Conservation (phyloP, 257 asterid species). For the Leonotis leonurus region DNA sequence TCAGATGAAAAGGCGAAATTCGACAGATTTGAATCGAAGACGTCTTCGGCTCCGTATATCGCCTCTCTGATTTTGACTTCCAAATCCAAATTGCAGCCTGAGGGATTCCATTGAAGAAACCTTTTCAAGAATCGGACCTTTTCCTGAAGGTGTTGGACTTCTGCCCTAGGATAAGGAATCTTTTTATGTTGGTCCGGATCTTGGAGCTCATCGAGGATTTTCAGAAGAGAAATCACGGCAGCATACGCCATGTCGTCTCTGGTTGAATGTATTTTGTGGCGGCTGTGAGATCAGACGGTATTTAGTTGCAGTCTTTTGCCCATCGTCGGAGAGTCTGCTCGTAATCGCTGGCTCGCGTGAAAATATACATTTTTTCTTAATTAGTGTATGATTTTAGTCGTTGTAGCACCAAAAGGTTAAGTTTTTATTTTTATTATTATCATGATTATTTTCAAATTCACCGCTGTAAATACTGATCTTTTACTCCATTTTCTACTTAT, state of each 20-base stretch:
- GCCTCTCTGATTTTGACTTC: conserved; percentile 2
- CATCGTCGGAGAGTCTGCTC: too few relatives aligned
- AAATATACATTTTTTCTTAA: too few relatives aligned
- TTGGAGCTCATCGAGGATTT: background rate
- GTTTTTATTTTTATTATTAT: too few relatives aligned
- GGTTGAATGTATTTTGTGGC: too few relatives aligned
- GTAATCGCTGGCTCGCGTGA: too few relatives aligned
- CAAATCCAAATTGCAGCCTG: background rate
- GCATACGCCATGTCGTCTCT: conserved; percentile 13
- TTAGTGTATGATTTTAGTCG: too few relatives aligned
- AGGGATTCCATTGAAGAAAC: background rate
- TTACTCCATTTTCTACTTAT: too few relatives aligned
- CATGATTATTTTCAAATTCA: too few relatives aligned
- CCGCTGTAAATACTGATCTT: too few relatives aligned
- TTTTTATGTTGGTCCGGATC: background rate
- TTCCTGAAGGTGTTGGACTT: background rate
- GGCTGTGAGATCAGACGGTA: too few relatives aligned
- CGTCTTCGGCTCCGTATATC: background rate
- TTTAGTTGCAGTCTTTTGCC: too few relatives aligned
- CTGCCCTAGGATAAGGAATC: background rate
- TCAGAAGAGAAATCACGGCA: background rate
- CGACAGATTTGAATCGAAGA: background rate
- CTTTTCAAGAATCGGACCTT: background rate
- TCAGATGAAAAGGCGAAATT: background rate
- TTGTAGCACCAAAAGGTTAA: too few relatives aligned